Conservation (phyloP, 306 rosid genomes). For the Glycine soja region DNA sequence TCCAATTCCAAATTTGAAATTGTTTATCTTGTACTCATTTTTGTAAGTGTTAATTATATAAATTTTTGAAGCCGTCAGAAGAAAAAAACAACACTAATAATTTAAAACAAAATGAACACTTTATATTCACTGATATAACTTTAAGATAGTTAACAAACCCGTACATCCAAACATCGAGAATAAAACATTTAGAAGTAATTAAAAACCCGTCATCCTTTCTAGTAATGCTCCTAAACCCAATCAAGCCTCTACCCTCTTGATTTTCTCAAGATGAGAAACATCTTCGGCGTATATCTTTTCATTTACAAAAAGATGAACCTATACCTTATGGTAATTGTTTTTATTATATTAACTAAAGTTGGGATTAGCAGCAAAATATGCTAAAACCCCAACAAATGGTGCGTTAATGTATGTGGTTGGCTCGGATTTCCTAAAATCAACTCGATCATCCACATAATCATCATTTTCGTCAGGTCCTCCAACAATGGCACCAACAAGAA, state of each 20-base stretch:
- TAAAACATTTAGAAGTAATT: no score
- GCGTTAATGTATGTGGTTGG: slow-evolving; percentile 93
- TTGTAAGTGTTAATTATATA: no score
- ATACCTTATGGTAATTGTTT: background rate
- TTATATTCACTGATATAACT: background rate
- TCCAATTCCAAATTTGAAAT: no score
- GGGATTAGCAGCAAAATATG: slow-evolving; percentile 76
- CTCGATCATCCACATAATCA: slow-evolving; percentile 68
- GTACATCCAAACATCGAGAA: background rate
- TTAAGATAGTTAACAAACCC: background rate
- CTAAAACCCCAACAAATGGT: slow-evolving; percentile 82
- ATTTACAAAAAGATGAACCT: slow-evolving; percentile 34
- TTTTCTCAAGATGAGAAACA: slow-evolving; percentile 68
- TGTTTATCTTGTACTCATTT: no score
- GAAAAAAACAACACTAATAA: no score
- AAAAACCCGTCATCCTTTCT: no score
- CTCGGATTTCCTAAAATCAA: slow-evolving; percentile 73
- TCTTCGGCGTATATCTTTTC: slow-evolving; percentile 15
- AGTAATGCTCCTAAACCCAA: background rate
- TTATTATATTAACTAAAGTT: slow-evolving; percentile 31
- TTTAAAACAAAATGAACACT: no score
- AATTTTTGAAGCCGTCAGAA: no score
- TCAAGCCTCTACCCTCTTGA: slow-evolving; percentile 55
- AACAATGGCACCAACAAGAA: slow-evolving; percentile 75
- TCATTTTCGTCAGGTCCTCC: slow-evolving; percentile 88